Percentiles rank a stretch among this genome's conserved stretches.
phyloP scores from a whole-genome alignment of 345 rosid species.

The Xanthoceras sorbifolium region DNA sequence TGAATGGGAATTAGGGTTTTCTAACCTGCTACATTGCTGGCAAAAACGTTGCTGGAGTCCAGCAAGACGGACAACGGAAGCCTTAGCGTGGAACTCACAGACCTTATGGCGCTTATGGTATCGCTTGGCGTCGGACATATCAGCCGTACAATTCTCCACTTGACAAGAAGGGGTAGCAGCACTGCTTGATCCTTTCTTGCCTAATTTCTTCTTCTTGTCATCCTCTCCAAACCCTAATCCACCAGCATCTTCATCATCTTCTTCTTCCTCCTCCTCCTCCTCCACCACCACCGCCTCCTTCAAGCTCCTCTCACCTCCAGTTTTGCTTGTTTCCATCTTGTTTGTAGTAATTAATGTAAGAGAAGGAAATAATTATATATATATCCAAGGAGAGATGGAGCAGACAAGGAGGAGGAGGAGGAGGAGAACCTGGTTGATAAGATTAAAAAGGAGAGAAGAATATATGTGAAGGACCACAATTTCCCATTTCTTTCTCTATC shows the following conservation, averaged over 20 bases:
- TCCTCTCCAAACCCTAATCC: slow-evolving; percentile 47
- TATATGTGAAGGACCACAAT: slow-evolving; percentile 42
- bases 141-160: slow-evolving; percentile 59
- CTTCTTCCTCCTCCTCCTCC: slow-evolving; percentile 56
- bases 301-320: slow-evolving; percentile 65
- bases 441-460: slow-evolving; percentile 20
- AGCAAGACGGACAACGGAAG: slow-evolving; percentile 51
- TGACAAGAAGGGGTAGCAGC: slow-evolving; percentile 49
- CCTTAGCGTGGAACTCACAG: slow-evolving; percentile 85
- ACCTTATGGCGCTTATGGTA: slow-evolving; percentile 91
- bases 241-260: slow-evolving; percentile 24
- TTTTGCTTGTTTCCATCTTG: slow-evolving; percentile 53
- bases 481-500: slow-evolving; percentile 32
- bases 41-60: slow-evolving; percentile 85
- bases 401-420: background rate
- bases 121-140: slow-evolving; percentile 65
- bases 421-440: slow-evolving; percentile 12
- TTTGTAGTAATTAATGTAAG: background rate
- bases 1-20: slow-evolving; percentile 40
- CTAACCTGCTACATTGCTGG: slow-evolving; percentile 98
- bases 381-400: background rate
- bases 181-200: slow-evolving; percentile 34
- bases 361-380: background rate
- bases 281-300: slow-evolving; percentile 46
- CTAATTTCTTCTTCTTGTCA: slow-evolving; percentile 46